phyloP scores from a whole-genome alignment of 2,329 filamentous ascomycete genomes.

The Cryphonectria naterciae region DNA sequence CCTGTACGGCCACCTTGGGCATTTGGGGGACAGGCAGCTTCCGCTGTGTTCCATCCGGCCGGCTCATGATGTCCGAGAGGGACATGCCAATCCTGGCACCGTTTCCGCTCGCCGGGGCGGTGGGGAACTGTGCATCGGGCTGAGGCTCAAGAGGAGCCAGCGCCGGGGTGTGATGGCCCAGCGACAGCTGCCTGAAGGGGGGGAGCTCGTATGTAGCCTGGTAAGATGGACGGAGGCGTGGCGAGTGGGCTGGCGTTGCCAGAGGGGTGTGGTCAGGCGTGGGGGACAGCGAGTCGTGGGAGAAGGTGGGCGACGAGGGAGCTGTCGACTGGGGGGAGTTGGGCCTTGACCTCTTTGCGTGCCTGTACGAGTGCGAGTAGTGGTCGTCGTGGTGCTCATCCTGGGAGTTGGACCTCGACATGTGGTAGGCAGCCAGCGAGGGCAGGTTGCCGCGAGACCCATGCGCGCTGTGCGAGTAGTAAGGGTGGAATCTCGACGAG shows the following conservation, averaged over 20 bases:
- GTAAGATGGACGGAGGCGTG: slow-evolving; percentile 77
- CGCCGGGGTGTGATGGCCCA: slow-evolving; percentile 58
- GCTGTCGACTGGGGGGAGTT: slow-evolving; percentile 95
- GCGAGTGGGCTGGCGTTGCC: slow-evolving; percentile 92
- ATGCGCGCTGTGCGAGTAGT: slow-evolving; percentile 54
- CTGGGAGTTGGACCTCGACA: slow-evolving; percentile 86
- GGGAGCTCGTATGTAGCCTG: slow-evolving; percentile 78
- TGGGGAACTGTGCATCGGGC: slow-evolving; percentile 48
- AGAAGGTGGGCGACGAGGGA: slow-evolving; percentile 94
- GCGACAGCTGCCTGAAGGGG: slow-evolving; percentile 71
- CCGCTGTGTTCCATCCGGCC: slow-evolving; percentile 81
- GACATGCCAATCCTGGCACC: slow-evolving; percentile 69
- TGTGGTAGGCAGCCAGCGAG: slow-evolving; percentile 85
- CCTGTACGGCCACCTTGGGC: slow-evolving; percentile 87
- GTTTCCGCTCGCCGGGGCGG: slow-evolving; percentile 44
- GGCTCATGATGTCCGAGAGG: slow-evolving; percentile 90
- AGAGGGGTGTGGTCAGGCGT: slow-evolving; percentile 99
- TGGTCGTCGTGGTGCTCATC: slow-evolving; percentile 79
- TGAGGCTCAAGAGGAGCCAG: slow-evolving; percentile 63
- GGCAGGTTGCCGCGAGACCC: slow-evolving; percentile 67
- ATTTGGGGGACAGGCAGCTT: slow-evolving; percentile 90
- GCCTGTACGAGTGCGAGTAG: slow-evolving; percentile 69
- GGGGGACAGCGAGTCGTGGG: slow-evolving; percentile 91
- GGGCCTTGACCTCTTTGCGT: slow-evolving; percentile 86
- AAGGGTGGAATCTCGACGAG: slow-evolving; percentile 56